These are phyloP conservation scores for Picochlorum sp. DNA, from an alignment of 139 green algal genomes.

Conservation along the genomic window DNA sequence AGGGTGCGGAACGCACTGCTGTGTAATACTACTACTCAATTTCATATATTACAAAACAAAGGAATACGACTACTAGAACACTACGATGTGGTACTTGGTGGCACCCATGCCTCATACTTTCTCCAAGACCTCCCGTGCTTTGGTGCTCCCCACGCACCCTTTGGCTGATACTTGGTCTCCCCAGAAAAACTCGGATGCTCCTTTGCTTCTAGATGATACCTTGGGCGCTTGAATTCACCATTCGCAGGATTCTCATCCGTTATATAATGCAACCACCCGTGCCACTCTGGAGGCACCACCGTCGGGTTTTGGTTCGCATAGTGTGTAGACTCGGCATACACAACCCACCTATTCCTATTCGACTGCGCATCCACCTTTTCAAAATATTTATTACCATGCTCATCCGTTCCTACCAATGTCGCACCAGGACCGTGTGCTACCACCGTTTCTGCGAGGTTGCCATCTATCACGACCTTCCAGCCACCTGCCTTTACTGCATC, in stretches of 20 bases:
- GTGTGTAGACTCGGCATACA: constrained; percentile 34
- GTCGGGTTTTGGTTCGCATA: constrained; percentile 36
- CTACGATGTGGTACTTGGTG: neutral
- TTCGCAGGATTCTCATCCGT: constrained; percentile 39
- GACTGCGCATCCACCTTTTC: constrained; percentile 26
- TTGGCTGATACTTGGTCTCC: neutral
- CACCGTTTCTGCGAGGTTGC: constrained; percentile 27
- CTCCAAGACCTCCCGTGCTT: constrained; percentile 1
- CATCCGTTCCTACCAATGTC: constrained; percentile 29
- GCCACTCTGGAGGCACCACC: constrained; percentile 55
- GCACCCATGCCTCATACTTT: constrained; percentile 4
- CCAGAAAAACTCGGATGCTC: neutral
- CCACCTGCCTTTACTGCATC: constrained; percentile 35
- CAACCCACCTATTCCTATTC: constrained; percentile 57
- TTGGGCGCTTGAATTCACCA: neutral
- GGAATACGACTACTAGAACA: neutral
- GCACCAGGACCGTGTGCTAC: constrained; percentile 23
- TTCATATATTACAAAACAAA: neutral
- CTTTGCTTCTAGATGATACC: constrained; percentile 3
- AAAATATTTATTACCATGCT: constrained; percentile 32
- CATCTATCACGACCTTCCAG: constrained; percentile 35
- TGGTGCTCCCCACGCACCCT: neutral
- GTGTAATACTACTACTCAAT: neutral
- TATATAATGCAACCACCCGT: constrained; percentile 64
- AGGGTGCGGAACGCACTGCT: constrained; percentile 14